These are phyloP conservation scores for Peribolospora baueri DNA, from an alignment of 768 basidiomycete species.

Conservation along the genomic window DNA sequence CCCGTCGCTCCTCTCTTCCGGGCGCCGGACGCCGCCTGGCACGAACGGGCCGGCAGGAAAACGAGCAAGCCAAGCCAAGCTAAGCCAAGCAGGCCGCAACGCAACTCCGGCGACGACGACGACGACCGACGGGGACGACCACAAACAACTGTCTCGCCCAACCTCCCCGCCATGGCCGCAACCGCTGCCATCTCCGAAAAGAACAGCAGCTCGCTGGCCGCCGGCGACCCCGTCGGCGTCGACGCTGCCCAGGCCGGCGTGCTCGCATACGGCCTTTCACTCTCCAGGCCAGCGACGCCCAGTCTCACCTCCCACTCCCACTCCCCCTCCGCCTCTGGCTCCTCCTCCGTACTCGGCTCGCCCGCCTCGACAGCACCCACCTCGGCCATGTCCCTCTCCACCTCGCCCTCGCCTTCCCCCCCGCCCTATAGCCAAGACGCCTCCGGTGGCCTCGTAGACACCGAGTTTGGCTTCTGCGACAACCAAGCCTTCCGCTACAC, in stretches of 20 bases:
- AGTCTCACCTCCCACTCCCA: neutral
- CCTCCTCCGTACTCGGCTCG: conserved; percentile 1
- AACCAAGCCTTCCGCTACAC: conserved; percentile 47
- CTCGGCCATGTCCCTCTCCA: conserved; percentile 6
- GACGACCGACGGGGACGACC: no score
- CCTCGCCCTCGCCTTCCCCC: neutral
- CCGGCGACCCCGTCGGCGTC: neutral
- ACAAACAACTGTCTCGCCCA: no score
- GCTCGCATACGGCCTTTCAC: neutral
- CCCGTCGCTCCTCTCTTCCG: no score
- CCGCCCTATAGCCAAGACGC: neutral
- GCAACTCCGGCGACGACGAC: no score
- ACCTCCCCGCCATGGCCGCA: no score
- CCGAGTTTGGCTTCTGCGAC: conserved; percentile 78
- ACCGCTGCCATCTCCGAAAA: no score
- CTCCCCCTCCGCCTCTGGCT: conserved; percentile 1
- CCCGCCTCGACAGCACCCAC: conserved; percentile 5
- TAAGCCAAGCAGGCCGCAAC: no score
- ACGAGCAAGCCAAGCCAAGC: no score
- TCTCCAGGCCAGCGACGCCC: neutral
- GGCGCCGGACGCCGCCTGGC: no score
- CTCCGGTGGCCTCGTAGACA: conserved; percentile 23
- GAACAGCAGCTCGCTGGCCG: neutral
- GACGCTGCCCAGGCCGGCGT: neutral
- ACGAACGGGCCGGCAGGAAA: no score